Conservation (phyloP, 2,329 filamentous ascomycete genomes). For the Colletotrichum incanum region DNA sequence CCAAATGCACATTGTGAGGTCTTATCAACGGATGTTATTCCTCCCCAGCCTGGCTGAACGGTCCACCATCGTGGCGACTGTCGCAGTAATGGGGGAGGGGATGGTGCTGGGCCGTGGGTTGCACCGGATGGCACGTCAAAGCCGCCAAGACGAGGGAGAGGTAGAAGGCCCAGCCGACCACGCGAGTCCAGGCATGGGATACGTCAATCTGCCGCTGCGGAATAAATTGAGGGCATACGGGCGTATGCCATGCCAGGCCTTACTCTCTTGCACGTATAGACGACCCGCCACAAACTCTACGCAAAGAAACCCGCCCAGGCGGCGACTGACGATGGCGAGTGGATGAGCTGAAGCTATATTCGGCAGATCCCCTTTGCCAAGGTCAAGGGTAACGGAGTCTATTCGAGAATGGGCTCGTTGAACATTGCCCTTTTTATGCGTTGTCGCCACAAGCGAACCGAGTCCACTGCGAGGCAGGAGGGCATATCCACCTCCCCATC, state of each 20-base stretch:
- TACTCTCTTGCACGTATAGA: constrained; percentile 7
- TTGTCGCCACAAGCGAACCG: not conserved
- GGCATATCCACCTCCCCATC: not conserved
- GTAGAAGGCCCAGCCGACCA: constrained; percentile 15
- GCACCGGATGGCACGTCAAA: constrained; percentile 23
- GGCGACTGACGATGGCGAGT: not conserved
- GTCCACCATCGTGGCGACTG: constrained; percentile 6
- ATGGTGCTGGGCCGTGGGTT: constrained; percentile 21
- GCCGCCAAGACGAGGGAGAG: constrained; percentile 14
- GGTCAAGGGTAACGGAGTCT: constrained; percentile 14
- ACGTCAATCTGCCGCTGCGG: constrained; percentile 34
- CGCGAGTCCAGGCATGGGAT: constrained; percentile 25
- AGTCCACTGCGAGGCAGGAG: not conserved
- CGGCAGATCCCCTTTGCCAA: constrained; percentile 32
- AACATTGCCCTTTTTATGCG: not conserved
- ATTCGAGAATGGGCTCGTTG: constrained; percentile 9
- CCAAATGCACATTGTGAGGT: not conserved
- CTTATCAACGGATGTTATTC: not conserved
- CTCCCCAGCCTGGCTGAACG: not conserved
- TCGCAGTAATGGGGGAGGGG: constrained; percentile 1
- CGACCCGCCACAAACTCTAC: constrained; percentile 12
- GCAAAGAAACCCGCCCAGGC: constrained; percentile 3
- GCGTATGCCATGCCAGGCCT: constrained; percentile 14
- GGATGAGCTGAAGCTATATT: constrained; percentile 7
- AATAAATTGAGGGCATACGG: constrained; percentile 4